A percentile compares a stretch with the other conserved stretches of the same genome.
These are phyloP conservation scores for Moniliophthora roreri DNA, from an alignment of 1,284 basidiomycete species.

Conservation along the genomic window DNA sequence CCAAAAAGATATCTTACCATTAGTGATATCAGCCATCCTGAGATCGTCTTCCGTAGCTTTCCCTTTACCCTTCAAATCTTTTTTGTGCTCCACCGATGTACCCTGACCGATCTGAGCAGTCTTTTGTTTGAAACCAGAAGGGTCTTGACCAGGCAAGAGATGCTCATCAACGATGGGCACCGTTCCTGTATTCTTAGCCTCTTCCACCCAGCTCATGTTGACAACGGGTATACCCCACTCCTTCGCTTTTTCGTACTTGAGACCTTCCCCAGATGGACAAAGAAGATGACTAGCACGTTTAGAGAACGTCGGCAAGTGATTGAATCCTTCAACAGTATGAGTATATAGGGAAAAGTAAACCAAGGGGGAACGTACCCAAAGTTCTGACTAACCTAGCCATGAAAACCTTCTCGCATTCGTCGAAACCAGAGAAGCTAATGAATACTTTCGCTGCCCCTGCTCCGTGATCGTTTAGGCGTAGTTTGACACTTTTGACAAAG, in stretches of 20 bases:
- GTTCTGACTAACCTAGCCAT: constrained; percentile 61
- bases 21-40: constrained; percentile 38
- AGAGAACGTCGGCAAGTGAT: constrained; percentile 56
- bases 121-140: constrained; percentile 16
- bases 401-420: constrained; percentile 61
- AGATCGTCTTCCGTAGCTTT: constrained; percentile 23
- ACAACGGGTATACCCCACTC: constrained; percentile 71
- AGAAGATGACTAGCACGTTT: constrained; percentile 67
- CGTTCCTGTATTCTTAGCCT: constrained; percentile 46
- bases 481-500: not conserved
- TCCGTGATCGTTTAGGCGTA: constrained; percentile 4
- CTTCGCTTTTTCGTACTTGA: constrained; percentile 70
- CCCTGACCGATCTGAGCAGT: not conserved
- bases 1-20: constrained; percentile 25
- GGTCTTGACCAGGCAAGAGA: constrained; percentile 23
- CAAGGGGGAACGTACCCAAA: constrained; percentile 44
- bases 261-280: constrained; percentile 65
- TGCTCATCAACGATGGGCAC: constrained; percentile 34
- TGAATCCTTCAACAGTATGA: constrained; percentile 44
- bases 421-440: constrained; percentile 71
- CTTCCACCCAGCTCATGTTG: constrained; percentile 59
- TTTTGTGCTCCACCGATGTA: constrained; percentile 24
- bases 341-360: constrained; percentile 7
- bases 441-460: constrained; percentile 51
- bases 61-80: constrained; percentile 24